Evolutionary conservation across 2,329 filamentous ascomycete species (phyloP).

Genomic region (Tolypocladium nubicola): DNA sequence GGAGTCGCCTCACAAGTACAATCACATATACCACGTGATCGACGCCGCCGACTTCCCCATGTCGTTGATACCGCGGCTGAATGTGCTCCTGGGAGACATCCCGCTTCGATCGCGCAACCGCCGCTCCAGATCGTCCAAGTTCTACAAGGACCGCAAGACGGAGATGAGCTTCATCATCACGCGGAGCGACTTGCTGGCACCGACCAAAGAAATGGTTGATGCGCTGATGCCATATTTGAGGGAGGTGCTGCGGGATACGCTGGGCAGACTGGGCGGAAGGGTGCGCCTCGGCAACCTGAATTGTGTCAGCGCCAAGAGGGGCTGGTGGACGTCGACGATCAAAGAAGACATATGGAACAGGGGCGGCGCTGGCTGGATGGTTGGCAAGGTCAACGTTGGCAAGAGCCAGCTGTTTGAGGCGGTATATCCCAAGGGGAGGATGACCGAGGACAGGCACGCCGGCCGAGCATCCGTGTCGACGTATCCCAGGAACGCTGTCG

Average conservation of each 20-base stretch:
- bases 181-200: conserved; percentile 73
- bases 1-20: conserved; percentile 80
- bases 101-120: conserved; percentile 72
- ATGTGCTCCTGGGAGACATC: conserved; percentile 58
- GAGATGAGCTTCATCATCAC: conserved; percentile 90
- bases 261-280: conserved; percentile 56
- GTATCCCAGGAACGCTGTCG: conserved; percentile 6
- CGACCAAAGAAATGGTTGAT: conserved; percentile 75
- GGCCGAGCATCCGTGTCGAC: conserved; percentile 6
- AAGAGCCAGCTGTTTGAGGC: conserved; percentile 87
- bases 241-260: conserved; percentile 63
- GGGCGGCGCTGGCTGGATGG: conserved; percentile 86
- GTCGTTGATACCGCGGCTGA: conserved; percentile 73
- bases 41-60: conserved; percentile 96
- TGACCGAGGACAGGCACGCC: conserved; percentile 20
- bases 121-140: conserved; percentile 58
- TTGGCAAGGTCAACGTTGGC: conserved; percentile 96
- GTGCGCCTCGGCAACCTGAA: conserved; percentile 80
- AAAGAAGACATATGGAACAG: conserved; percentile 78
- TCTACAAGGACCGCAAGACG: conserved; percentile 54
- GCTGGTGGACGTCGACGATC: conserved; percentile 84
- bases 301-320: conserved; percentile 75
- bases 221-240: conserved; percentile 75
- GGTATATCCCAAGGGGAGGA: conserved; percentile 70
- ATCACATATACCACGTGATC: conserved; percentile 90